phyloP scores from a whole-genome alignment of 2,329 filamentous ascomycete species.

The Neofusicoccum kwambonambiense region DNA sequence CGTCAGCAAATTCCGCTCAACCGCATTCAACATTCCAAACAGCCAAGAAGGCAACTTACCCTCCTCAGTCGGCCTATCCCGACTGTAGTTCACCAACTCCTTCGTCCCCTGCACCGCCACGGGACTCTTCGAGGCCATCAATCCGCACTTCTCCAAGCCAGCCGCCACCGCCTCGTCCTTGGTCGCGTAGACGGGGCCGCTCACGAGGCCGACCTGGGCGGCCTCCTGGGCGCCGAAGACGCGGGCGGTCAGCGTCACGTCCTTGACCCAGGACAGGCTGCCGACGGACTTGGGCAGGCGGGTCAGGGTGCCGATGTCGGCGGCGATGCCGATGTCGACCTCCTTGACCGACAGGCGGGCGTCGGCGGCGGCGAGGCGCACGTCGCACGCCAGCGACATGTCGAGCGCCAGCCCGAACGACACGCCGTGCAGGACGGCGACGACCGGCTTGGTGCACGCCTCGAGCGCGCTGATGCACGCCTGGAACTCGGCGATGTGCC shows the following conservation, averaged over 20 bases:
- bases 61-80: slow-evolving; percentile 75
- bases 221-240: slow-evolving; percentile 70
- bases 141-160: slow-evolving; percentile 61
- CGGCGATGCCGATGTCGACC: slow-evolving; percentile 77
- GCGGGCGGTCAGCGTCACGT: slow-evolving; percentile 70
- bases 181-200: slow-evolving; percentile 56
- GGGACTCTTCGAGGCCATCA: slow-evolving; percentile 79
- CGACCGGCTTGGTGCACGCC: slow-evolving; percentile 70
- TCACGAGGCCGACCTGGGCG: slow-evolving; percentile 67
- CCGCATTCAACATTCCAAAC: background rate
- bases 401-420: slow-evolving; percentile 41
- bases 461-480: slow-evolving; percentile 73
- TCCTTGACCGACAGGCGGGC: slow-evolving; percentile 72
- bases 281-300: slow-evolving; percentile 73
- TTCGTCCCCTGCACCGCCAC: slow-evolving; percentile 87
- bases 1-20: background rate
- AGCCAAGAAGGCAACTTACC: slow-evolving; percentile 31
- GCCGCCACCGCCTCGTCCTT: slow-evolving; percentile 62
- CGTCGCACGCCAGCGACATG: slow-evolving; percentile 66
- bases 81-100: slow-evolving; percentile 77
- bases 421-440: slow-evolving; percentile 37
- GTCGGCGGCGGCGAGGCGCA: slow-evolving; percentile 63
- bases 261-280: slow-evolving; percentile 73
- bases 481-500: slow-evolving; percentile 78
- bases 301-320: slow-evolving; percentile 73